Base-by-base conservation (phyloP, 345 rosid species). In the Boechera stricta region DNA sequence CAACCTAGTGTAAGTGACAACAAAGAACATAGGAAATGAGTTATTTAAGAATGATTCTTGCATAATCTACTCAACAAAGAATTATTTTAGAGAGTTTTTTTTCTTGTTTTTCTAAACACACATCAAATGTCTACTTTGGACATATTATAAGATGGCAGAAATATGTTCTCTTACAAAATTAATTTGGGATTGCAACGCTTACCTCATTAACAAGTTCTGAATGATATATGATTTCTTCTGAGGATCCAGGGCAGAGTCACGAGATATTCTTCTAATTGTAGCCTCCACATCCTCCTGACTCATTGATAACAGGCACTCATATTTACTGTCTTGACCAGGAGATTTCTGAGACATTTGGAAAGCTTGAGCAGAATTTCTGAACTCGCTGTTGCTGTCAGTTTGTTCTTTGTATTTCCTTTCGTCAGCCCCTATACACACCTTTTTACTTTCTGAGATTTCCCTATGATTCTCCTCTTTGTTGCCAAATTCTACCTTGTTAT, bases 201-300 rank as follows among this genome's bases (percentile, higher is more conserved):
- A 90, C 98, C 97, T 89, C 91, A 73, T 89, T 42, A 86, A 76
- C 68, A 92, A 86, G 79, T 87, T 86, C 77, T 92, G 96, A 68
- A 86, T 89, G 62, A 89, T 76, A 57, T 61, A 82, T 38, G 90
- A 83, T 76, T 90, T 88, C 83, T 85, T 80, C 60, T 79, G 84
- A 64, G 88, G 81, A 80, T 89, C 93, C 10, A 90, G 53, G 28
- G 90, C 73, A 73, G 90, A 68, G 72, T 93, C 98, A 12, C 84
- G 80, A 16, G 90, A 93, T 49, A 88, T 89, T 72, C 87, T 91
- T 79, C 89, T 80, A 44, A 90, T 77, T 71, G 86, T 89, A 69
- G 89, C 82, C 71, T 87, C 91, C 44, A 91, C 84, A 77, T 87
- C 88, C 57, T 87, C 87, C 79, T 87, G 94, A 83, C 80, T 86